Percentiles rank a stretch among this genome's conserved stretches.
phyloP scores from a whole-genome alignment of 306 rosid genomes.

The Comarum palustre region DNA sequence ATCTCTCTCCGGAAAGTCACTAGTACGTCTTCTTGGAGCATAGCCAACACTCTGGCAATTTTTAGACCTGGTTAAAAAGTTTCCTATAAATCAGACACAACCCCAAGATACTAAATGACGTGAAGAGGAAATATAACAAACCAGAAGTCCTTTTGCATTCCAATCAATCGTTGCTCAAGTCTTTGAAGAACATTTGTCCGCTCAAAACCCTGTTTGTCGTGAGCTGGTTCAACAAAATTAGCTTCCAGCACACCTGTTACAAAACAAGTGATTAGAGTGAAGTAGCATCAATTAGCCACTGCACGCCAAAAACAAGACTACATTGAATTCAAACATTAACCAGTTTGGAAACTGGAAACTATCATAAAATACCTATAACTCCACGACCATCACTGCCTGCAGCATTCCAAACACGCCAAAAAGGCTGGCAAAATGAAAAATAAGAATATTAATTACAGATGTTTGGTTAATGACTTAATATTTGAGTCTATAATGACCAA shows the following conservation, averaged over 20 bases:
- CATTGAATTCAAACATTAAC: constrained; percentile 9
- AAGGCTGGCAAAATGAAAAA: constrained; percentile 59
- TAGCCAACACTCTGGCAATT: constrained; percentile 75
- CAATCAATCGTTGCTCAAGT: constrained; percentile 58
- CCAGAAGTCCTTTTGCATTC: constrained; percentile 81
- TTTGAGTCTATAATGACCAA: not conserved
- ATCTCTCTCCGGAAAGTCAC: constrained; percentile 33
- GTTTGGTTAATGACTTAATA: not conserved
- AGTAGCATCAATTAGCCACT: not conserved
- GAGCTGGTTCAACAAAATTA: constrained; percentile 94
- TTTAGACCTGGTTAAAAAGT: constrained; percentile 37
- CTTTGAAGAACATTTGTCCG: constrained; percentile 74
- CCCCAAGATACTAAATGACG: not conserved
- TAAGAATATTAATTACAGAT: no score
- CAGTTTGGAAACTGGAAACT: not conserved
- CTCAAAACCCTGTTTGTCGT: constrained; percentile 94
- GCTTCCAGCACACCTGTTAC: constrained; percentile 88
- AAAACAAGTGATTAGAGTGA: not conserved
- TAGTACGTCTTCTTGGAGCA: constrained; percentile 37
- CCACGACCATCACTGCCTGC: constrained; percentile 97
- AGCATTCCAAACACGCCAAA: constrained; percentile 97
- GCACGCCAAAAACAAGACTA: not conserved
- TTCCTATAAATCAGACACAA: not conserved
- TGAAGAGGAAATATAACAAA: constrained; percentile 26
- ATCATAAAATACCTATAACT: constrained; percentile 58